Evolutionary conservation across 495 filamentous ascomycete genomes (phyloP).

Genomic region (Hyaloscypha bicolor): DNA sequence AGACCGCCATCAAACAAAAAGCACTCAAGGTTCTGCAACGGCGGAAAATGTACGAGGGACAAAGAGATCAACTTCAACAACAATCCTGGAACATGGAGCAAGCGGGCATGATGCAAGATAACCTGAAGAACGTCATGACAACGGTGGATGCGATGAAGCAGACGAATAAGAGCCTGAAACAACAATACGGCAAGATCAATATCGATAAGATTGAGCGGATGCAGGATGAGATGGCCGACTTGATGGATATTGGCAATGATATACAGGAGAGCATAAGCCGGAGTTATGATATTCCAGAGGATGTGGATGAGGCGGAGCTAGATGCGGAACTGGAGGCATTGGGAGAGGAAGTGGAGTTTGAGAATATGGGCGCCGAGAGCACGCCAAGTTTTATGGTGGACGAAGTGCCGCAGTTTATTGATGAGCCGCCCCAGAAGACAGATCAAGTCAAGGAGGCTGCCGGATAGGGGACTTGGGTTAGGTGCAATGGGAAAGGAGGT

Average conservation of each 20-base stretch:
- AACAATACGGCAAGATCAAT: constrained; percentile 97
- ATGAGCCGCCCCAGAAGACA: constrained; percentile 66
- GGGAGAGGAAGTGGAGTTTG: constrained; percentile 85
- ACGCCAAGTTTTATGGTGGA: constrained; percentile 89
- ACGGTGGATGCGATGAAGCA: constrained; percentile 97
- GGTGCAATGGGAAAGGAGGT: neutral
- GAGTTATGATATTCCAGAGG: constrained; percentile 94
- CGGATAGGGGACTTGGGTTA: constrained; percentile 39
- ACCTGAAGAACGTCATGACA: constrained; percentile 97
- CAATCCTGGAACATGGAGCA: constrained; percentile 99
- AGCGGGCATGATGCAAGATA: constrained; percentile 98
- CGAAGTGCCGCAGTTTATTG: constrained; percentile 88
- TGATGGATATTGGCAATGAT: constrained; percentile 97
- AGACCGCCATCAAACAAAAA: constrained; percentile 89
- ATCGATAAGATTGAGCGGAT: constrained; percentile 96
- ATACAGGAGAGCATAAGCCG: constrained; percentile 95
- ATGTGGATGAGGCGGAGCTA: constrained; percentile 96
- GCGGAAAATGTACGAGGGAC: constrained; percentile 93
- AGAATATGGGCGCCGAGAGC: constrained; percentile 58
- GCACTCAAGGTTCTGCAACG: constrained; percentile 94
- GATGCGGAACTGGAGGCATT: constrained; percentile 96
- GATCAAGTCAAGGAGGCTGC: constrained; percentile 82
- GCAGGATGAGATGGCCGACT: constrained; percentile 98
- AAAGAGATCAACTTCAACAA: constrained; percentile 91
- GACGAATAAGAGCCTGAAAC: constrained; percentile 88